A percentile compares a stretch with the other conserved stretches of the same genome.
These are phyloP conservation scores for Euphrasia confusa DNA, from an alignment of 257 asterid species.

Conservation along the genomic window DNA sequence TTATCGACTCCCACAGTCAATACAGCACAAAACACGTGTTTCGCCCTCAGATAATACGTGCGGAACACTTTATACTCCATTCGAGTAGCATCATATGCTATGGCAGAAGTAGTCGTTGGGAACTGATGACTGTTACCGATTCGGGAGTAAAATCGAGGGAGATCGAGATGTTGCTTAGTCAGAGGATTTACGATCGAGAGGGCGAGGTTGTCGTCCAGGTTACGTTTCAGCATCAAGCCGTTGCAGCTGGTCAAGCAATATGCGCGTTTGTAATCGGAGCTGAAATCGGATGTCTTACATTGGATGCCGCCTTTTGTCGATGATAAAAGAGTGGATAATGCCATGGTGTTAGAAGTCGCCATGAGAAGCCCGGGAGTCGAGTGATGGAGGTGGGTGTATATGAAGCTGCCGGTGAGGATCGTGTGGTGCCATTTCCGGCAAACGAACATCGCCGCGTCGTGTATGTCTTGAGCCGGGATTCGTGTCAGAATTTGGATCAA, in stretches of 20 bases:
- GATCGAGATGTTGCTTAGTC: neutral
- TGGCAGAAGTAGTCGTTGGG: neutral
- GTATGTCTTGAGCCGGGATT: neutral
- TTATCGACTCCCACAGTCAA: constrained; percentile 6
- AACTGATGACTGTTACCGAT: too few relatives aligned
- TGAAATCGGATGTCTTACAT: too few relatives aligned
- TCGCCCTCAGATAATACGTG: neutral
- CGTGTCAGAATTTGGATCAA: neutral
- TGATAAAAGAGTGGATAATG: too few relatives aligned
- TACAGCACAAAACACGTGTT: neutral
- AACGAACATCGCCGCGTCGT: neutral
- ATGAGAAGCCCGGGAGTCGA: too few relatives aligned
- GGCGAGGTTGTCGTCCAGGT: too few relatives aligned
- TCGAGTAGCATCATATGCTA: neutral
- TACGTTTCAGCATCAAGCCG: neutral
- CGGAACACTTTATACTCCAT: neutral
- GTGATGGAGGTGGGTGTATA: neutral
- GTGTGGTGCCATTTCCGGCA: neutral
- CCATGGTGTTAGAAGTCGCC: too few relatives aligned
- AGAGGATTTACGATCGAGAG: neutral
- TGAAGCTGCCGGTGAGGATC: neutral
- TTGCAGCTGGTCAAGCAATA: neutral
- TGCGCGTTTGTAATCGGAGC: too few relatives aligned
- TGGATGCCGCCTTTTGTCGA: too few relatives aligned
- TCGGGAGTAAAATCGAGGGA: neutral